phyloP scores from a whole-genome alignment of 192 early-diverging fungal species.

The Haplosporangium gracile region DNA sequence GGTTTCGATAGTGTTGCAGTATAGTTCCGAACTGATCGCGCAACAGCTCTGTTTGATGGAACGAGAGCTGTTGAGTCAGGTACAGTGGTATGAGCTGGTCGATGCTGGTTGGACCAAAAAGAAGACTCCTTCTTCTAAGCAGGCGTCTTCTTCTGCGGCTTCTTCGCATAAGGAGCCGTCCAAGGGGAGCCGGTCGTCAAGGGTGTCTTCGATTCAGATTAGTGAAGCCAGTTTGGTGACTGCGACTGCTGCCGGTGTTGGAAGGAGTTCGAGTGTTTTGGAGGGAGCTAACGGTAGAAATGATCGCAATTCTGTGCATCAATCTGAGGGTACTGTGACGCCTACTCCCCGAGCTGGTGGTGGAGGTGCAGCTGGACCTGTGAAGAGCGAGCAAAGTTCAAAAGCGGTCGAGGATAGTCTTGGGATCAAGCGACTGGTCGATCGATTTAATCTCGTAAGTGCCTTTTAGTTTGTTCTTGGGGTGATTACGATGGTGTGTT shows the following conservation, averaged over 20 bases:
- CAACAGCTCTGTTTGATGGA: constrained; percentile 73
- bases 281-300: not conserved
- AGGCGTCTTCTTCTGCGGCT: not conserved
- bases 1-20: constrained; percentile 52
- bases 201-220: not conserved
- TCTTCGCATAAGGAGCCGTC: not conserved
- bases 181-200: not conserved
- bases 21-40: constrained; percentile 64
- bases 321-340: not conserved
- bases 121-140: not conserved
- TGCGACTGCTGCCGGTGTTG: not conserved
- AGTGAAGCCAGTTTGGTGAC: not conserved
- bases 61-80: constrained; percentile 58
- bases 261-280: too few species aligned
- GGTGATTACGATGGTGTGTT: not conserved
- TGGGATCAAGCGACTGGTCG: constrained; percentile 33
- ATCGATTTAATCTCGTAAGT: constrained; percentile 50
- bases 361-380: not conserved
- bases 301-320: not conserved
- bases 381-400: not conserved
- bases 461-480: not conserved
- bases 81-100: constrained; percentile 69
- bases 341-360: not conserved
- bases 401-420: constrained; percentile 1
- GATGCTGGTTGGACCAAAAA: constrained; percentile 67